Conservation (phyloP, 2,329 filamentous ascomycete species). For the Stemphylium beticola region DNA sequence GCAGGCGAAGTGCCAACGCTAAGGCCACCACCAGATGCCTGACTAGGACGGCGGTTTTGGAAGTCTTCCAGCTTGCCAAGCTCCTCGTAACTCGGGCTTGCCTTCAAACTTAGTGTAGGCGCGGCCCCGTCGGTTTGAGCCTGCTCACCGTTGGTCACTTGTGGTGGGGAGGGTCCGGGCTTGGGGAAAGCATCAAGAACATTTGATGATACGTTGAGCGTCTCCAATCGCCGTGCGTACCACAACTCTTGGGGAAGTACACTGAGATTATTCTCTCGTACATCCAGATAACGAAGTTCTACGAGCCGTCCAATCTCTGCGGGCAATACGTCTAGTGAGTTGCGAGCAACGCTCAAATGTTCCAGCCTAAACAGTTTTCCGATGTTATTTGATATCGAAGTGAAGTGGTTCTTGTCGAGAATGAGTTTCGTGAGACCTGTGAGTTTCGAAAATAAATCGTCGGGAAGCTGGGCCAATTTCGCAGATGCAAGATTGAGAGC, state of each 20-base stretch:
- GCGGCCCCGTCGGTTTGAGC: conserved; percentile 49
- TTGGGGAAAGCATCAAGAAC: conserved; percentile 91
- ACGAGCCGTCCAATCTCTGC: conserved; percentile 85
- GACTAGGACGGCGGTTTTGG: conserved; percentile 76
- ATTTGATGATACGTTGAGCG: conserved; percentile 93
- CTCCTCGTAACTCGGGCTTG: conserved; percentile 79
- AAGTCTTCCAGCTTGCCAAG: conserved; percentile 69
- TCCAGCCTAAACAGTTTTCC: conserved; percentile 83
- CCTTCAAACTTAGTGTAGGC: conserved; percentile 49
- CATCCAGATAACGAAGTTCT: conserved; percentile 84
- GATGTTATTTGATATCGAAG: conserved; percentile 83
- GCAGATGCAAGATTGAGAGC: conserved; percentile 88
- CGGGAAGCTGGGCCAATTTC: conserved; percentile 85
- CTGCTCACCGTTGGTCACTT: conserved; percentile 35
- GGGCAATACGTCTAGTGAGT: conserved; percentile 83
- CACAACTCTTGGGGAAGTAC: conserved; percentile 92
- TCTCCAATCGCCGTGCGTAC: conserved; percentile 90
- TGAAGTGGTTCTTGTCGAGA: conserved; percentile 94
- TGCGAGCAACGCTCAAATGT: conserved; percentile 92
- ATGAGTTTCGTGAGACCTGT: conserved; percentile 85
- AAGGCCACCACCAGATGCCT: conserved; percentile 73
- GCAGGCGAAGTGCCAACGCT: conserved; percentile 77
- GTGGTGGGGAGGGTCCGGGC: conserved; percentile 73
- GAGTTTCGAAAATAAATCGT: conserved; percentile 86
- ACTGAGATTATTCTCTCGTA: conserved; percentile 91